Evolutionary conservation across 192 early-diverging fungal genomes (phyloP), one percentile per base, ranked within the genome.

Genomic region (Umbelopsis sp.): DNA sequence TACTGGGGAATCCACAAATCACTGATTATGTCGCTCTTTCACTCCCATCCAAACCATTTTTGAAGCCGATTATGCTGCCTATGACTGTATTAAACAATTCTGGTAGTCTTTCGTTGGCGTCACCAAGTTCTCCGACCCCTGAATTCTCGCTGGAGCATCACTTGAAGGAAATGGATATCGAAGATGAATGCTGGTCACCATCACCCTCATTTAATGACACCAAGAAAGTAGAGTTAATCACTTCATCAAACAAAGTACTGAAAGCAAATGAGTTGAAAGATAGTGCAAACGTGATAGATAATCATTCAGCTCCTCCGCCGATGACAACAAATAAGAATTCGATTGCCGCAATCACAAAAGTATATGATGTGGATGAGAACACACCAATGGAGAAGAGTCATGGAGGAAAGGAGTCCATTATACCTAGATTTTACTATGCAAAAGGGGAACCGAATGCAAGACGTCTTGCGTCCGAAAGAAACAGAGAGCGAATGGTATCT

Each of bases 161-260:
- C 6, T 14, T 32, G 17, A 29, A 32, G 31, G 56, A 62, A 14
- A 62, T 20, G 12, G 56, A 34, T 2, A 62, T 34, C 11, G 56
- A 62, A 1, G 56, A 62, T 31, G 11, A 62, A 34, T 62, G 56
- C 31, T 62, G 56, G 56, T 62, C 56, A 20, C 56, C 56, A 12
- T 62, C 26, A 62, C 56, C 56, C 17, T 62, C 56, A 62, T 11
- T 34, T 5, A 17, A 26, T 34, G 14, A 20, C 14, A 7, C 32
- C 2, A 29, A 62, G 4, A 62, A 29, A 5, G 4, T 62, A 11
- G 56, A 34, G 26, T n/a, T 20, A 5, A 11, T 34, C 4, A 3
- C 16, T 16, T 17, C 47, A 2, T 49, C 4, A 17, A 49, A 49
- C 4, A 17, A 1, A 1, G 20, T 5, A 16, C 5, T 49, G 2